phyloP scores from a whole-genome alignment of 768 basidiomycete genomes.

The Pleurotus ostreatus region DNA sequence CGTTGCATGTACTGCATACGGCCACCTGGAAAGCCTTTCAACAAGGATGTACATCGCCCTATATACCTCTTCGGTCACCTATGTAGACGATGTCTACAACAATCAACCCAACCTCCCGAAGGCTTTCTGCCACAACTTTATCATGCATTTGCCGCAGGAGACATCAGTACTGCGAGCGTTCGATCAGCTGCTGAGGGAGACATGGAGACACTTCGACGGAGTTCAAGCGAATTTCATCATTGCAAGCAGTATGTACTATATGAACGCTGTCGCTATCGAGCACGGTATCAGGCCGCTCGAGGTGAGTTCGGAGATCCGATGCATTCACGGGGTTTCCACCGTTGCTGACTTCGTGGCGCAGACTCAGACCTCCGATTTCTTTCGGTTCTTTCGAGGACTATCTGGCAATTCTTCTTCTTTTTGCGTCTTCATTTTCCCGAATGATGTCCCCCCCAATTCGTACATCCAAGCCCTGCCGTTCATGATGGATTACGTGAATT shows the following conservation, averaged over 20 bases:
- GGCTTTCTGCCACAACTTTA: not conserved
- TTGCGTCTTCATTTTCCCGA: slow-evolving; percentile 3
- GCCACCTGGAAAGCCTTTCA: not conserved
- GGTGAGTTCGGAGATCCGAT: not conserved
- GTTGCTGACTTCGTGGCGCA: not conserved
- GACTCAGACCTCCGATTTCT: not conserved
- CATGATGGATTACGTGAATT: not conserved
- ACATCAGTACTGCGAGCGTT: not conserved
- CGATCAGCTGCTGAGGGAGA: not conserved
- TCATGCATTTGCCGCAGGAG: not conserved
- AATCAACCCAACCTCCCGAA: not conserved
- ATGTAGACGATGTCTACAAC: slow-evolving; percentile 1
- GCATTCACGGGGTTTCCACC: not conserved
- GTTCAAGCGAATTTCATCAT: slow-evolving; percentile 3
- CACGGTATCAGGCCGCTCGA: not conserved
- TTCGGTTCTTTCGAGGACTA: not conserved
- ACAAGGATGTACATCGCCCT: slow-evolving; percentile 1
- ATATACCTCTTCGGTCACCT: not conserved
- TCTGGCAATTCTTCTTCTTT: not conserved
- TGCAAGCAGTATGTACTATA: slow-evolving; percentile 1
- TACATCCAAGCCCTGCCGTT: slow-evolving; percentile 3
- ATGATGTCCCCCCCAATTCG: not conserved
- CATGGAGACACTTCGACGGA: not conserved
- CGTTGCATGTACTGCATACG: not conserved
- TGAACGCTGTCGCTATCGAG: not conserved